Evolutionary conservation across 2,329 filamentous ascomycete species (phyloP), one percentile per base, ranked within the genome.

Genomic region (Trichoderma sp.): DNA sequence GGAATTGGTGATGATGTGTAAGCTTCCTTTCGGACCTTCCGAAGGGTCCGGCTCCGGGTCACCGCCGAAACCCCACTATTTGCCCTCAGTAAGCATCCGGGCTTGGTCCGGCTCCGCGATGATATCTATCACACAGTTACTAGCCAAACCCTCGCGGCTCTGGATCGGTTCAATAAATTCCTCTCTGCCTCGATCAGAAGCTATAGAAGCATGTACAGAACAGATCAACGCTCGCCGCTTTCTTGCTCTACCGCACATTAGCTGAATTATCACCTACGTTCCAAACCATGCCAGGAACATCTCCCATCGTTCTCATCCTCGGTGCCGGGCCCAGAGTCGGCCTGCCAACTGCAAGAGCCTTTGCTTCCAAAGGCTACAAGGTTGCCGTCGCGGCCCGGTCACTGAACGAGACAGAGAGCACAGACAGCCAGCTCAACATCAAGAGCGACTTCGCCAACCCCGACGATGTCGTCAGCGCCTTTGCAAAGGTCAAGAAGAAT

Each of bases 301-400:
- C 58, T 17, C 58, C 58, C 43, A 3, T 61, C 24, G 47, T 44
- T 12, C 58, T 61, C 34, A 61, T 61, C 17, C 58, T 61, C 2
- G 58, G 58, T 10, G 58, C 58, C 17, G 58, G 58, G 1, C 58
- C 58, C 21, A 52, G 51, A 51, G 58, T 61, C 12, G 58, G 58
- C 7, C 34, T 51, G 0, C 17, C 58, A 30, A 52, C 47, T 15
- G 58, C 47, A 5, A 51, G 44, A 21, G 47, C 34, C 12, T 61
- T 61, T 61, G 58, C 58, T 3, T 43, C 47, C 1, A 61, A 52
- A n/a, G 58, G 58, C 24, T 61, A 61, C 34, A 61, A 52, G 58
- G 58, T 61, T 52, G 58, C 47, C 43, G 12, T 61, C 34, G 58
- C 58, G 21, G 58, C 58, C 24, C 58, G 58, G 12, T 61, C 58